phyloP scores from a whole-genome alignment of 495 filamentous ascomycete species.

The Annulohypoxylon bovei region DNA sequence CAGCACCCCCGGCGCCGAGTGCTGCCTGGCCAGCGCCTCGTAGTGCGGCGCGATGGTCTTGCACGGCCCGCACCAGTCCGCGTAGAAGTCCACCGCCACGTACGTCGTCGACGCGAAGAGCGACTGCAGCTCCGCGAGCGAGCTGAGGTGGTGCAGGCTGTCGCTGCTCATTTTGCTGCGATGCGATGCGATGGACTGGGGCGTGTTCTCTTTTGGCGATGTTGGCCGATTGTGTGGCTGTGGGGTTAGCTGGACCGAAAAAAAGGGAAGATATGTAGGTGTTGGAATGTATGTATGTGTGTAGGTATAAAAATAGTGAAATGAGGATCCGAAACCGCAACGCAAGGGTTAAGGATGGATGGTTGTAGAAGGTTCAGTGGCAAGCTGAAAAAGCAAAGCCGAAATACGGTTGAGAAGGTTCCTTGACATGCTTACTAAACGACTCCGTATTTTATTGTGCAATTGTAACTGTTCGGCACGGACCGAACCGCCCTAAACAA shows the following conservation, averaged over 20 bases:
- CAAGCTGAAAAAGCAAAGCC: slow-evolving; percentile 1
- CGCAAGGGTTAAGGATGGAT: background rate
- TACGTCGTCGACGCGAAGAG: slow-evolving; percentile 52
- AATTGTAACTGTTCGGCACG: background rate
- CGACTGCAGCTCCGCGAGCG: slow-evolving; percentile 44
- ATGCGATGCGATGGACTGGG: background rate
- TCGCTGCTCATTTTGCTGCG: slow-evolving; percentile 31
- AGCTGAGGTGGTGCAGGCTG: slow-evolving; percentile 44
- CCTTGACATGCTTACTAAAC: slow-evolving; percentile 31
- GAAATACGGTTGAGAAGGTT: slow-evolving; percentile 25
- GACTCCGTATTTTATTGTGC: slow-evolving; percentile 38
- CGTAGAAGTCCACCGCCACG: slow-evolving; percentile 62
- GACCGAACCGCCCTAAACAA: background rate
- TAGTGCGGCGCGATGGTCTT: slow-evolving; percentile 72
- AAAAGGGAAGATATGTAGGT: background rate
- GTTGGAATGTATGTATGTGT: background rate
- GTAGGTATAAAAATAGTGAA: background rate
- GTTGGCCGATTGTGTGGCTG: background rate
- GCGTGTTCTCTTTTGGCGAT: background rate
- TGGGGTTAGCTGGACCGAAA: background rate
- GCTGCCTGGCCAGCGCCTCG: slow-evolving; percentile 58
- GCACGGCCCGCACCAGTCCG: slow-evolving; percentile 75
- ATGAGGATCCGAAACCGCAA: background rate
- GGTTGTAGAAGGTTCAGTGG: background rate
- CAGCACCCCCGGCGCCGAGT: slow-evolving; percentile 54